Evolutionary conservation across 371 early-diverging fungal species (phyloP).

Genomic region (Haplosporangium sp.): DNA sequence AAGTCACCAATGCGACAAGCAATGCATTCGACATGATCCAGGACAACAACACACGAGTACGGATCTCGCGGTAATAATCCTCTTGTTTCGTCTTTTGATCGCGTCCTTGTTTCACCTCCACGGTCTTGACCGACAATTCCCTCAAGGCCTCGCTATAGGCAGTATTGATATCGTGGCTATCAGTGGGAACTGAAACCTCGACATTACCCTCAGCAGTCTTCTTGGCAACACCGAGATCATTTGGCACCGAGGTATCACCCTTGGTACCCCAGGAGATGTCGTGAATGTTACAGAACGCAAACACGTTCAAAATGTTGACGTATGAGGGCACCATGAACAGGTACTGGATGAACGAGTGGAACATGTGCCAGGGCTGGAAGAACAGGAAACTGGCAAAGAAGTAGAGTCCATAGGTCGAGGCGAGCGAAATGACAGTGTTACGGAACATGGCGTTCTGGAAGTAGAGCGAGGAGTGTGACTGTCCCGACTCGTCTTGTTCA

Average conservation of each 20-base stretch:
- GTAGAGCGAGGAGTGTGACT: conserved; percentile 36
- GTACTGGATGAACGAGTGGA: conserved; percentile 90
- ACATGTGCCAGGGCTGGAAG: conserved; percentile 96
- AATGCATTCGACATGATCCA: conserved; percentile 88
- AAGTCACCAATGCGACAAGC: conserved; percentile 69
- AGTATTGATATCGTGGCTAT: conserved; percentile 58
- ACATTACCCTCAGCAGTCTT: conserved; percentile 53
- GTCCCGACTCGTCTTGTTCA: conserved; percentile 18
- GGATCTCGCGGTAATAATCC: conserved; percentile 87
- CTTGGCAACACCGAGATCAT: conserved; percentile 33
- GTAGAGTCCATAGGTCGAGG: conserved; percentile 88
- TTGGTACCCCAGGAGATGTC: conserved; percentile 97
- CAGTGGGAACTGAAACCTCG: conserved; percentile 44
- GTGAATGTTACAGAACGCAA: conserved; percentile 93
- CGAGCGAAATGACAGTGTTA: conserved; percentile 84
- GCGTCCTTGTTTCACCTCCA: conserved; percentile 61
- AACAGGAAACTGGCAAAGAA: conserved; percentile 77
- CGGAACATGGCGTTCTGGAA: conserved; percentile 68
- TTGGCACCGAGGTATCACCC: conserved; percentile 69
- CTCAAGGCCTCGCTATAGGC: conserved; percentile 75
- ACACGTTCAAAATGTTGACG: conserved; percentile 91
- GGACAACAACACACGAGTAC: conserved; percentile 82
- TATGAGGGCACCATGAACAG: conserved; percentile 83
- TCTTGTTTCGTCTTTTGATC: conserved; percentile 87
- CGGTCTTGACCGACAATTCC: conserved; percentile 58